Evolutionary conservation across 192 early-diverging fungal genomes (phyloP).

Genomic region (Backusella sp.): DNA sequence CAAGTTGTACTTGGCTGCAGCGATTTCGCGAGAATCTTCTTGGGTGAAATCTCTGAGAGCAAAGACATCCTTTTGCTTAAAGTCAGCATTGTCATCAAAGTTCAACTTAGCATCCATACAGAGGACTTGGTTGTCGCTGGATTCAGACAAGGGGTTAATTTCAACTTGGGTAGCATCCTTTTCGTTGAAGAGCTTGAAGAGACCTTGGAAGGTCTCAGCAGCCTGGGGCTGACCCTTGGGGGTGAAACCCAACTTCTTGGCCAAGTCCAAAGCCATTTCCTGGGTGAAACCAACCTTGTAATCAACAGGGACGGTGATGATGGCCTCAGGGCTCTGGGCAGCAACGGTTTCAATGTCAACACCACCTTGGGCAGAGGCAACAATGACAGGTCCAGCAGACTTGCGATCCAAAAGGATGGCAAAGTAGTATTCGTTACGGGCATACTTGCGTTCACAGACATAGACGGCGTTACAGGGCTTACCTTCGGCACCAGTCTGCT

Average conservation of each 20-base stretch:
- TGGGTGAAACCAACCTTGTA: conserved; percentile 79
- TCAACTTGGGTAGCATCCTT: conserved; percentile 98
- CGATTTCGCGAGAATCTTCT: conserved; percentile 97
- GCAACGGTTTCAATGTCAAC: conserved; percentile 98
- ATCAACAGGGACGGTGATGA: conserved; percentile 89
- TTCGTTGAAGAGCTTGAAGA: conserved; percentile 96
- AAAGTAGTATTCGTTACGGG: conserved; percentile 98
- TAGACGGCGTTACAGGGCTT: conserved; percentile 93
- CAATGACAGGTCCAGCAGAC: conserved; percentile 91
- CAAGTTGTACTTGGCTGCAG: conserved; percentile 94
- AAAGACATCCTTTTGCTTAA: conserved; percentile 92
- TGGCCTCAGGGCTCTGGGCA: conserved; percentile 94
- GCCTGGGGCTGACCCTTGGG: conserved; percentile 79
- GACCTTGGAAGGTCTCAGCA: conserved; percentile 84
- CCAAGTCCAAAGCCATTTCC: conserved; percentile 75
- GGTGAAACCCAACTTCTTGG: conserved; percentile 88
- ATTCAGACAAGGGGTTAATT: conserved; percentile 98
- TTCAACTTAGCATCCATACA: conserved; percentile 99
- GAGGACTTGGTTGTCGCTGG: conserved; percentile 70
- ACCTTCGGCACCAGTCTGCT: conserved; percentile 95
- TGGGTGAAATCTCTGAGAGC: conserved; percentile 88
- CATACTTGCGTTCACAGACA: conserved; percentile 95
- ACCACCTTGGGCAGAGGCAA: conserved; percentile 96
- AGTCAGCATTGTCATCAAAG: conserved; percentile 99
- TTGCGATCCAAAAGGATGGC: conserved; percentile 97